phyloP scores from a whole-genome alignment of 371 early-diverging fungal genomes.

The Funneliformis caledonium region DNA sequence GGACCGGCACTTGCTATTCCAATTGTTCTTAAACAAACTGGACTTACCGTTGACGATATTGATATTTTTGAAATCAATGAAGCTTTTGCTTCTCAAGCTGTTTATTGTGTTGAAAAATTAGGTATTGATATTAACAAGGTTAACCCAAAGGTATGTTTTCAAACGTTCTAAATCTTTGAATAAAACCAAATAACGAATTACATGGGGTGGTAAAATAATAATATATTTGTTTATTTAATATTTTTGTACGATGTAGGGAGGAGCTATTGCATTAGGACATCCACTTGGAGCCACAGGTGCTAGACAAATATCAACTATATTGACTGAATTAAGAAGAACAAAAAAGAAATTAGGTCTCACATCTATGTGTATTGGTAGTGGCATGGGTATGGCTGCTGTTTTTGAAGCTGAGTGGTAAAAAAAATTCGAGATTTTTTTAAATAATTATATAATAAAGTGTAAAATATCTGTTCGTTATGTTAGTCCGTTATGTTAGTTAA shows the following conservation, averaged over 20 bases:
- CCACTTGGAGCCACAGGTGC: slow-evolving; percentile 95
- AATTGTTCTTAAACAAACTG: slow-evolving; percentile 82
- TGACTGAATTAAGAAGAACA: slow-evolving; percentile 91
- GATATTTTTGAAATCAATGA: slow-evolving; percentile 92
- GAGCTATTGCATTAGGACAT: slow-evolving; percentile 98
- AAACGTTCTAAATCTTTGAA: slow-evolving; percentile 45
- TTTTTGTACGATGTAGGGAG: slow-evolving; percentile 87
- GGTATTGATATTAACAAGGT: slow-evolving; percentile 87
- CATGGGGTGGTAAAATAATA: slow-evolving; percentile 88
- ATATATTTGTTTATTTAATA: slow-evolving; percentile 81
- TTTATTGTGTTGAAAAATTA: slow-evolving; percentile 90
- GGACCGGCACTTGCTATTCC: slow-evolving; percentile 97
- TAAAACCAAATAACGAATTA: slow-evolving; percentile 63
- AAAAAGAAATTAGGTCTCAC: slow-evolving; percentile 86
- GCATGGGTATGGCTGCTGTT: slow-evolving; percentile 96
- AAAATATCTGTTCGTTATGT: no score
- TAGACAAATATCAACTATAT: slow-evolving; percentile 93
- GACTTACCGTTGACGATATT: slow-evolving; percentile 79
- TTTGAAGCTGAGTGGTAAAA: slow-evolving; percentile 79
- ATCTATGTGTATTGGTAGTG: slow-evolving; percentile 96
- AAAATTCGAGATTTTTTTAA: no score
- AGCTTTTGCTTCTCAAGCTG: slow-evolving; percentile 98
- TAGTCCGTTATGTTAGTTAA: no score
- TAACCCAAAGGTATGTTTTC: slow-evolving; percentile 69
- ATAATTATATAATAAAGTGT: no score